Base-by-base conservation (phyloP, 495 filamentous ascomycete genomes). In the Chaetomium tenue region DNA sequence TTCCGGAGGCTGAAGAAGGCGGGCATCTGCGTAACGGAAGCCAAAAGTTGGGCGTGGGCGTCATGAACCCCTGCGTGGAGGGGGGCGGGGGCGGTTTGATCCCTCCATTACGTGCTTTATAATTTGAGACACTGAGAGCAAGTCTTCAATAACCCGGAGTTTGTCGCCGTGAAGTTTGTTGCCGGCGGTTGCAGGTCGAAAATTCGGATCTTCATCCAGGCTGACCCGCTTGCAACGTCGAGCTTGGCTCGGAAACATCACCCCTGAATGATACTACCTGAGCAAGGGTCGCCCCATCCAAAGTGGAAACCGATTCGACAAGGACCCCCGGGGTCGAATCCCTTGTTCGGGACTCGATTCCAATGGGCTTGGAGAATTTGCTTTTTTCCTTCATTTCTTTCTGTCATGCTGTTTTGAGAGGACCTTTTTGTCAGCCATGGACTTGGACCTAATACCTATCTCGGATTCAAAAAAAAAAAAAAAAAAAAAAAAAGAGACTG, bases 341-440 rank as follows among this genome's bases (percentile, higher is more conserved):
- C 64, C 50, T 61, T 58, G 16, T 54, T 42, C 28, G 16, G 42
- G 42, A 51, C 40, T 60, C 44, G 63, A 61, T 55, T 46, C 60
- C 42, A 67, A 56, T 58, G 20, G 39, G 56, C 50, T 51, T 60
- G 47, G 47, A 55, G 47, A 63, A 57, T 67, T 67, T 67, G 52
- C 51, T 60, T 63, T 58, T 58, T 51, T 37, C 33, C 23, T 63
- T 66, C 61, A 57, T 60, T 66, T 51, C 61, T 55, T 60, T 25
- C 22, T 39, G n/a, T 23, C 37, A 58, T 58, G 33, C 55, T 37
- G 26, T 33, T 18, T 39, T 56, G 53, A 15, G 16, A 6, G 9
- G 8, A 23, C 23, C 22, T 26, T 15, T 26, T 26, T 52, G 48
- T 26, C 48, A 26, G 48, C 23, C 40, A 18, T 44, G 33, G 33